Percentiles rank a stretch among this genome's conserved stretches.
phyloP scores from a whole-genome alignment of 208 protist genomes.

The Polymyxa betae region DNA sequence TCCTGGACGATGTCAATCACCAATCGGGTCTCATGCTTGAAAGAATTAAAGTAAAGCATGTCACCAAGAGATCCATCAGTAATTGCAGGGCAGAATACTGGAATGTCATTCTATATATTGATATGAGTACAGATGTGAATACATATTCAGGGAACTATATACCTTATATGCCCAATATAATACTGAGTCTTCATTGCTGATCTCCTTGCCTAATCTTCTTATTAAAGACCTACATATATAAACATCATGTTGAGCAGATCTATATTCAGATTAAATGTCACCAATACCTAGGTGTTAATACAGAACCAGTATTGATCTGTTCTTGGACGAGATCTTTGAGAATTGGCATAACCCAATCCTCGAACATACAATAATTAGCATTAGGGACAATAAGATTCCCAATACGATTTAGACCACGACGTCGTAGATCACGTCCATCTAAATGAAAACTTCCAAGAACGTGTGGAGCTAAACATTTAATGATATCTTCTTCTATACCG shows the following conservation, averaged over 20 bases:
- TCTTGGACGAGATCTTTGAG: constrained; percentile 75
- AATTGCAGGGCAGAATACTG: constrained; percentile 97
- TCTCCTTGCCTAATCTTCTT: constrained; percentile 88
- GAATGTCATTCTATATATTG: constrained; percentile 90
- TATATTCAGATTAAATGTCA: background rate
- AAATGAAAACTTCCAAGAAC: constrained; percentile 90
- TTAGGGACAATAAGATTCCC: constrained; percentile 99
- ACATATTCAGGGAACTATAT: background rate
- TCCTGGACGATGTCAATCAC: constrained; percentile 93
- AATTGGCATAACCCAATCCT: constrained; percentile 98
- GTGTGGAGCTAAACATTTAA: constrained; percentile 96
- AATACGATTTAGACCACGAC: constrained; percentile 88
- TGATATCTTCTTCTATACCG: constrained; percentile 99
- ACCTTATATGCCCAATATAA: constrained; percentile 95
- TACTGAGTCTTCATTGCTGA: constrained; percentile 89
- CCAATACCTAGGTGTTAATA: background rate
- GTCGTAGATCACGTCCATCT: constrained; percentile 83
- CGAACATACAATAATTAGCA: constrained; percentile 98
- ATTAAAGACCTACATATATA: constrained; percentile 85
- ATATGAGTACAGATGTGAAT: background rate
- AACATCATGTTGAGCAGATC: background rate
- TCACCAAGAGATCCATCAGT: constrained; percentile 99
- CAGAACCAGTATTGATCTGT: background rate
- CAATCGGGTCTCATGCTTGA: constrained; percentile 82
- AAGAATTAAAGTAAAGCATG: constrained; percentile 99